A percentile compares a stretch with the other conserved stretches of the same genome.
Conservation (phyloP, 2,329 filamentous ascomycete genomes). For the Cephalotrichum gorgonifer region DNA sequence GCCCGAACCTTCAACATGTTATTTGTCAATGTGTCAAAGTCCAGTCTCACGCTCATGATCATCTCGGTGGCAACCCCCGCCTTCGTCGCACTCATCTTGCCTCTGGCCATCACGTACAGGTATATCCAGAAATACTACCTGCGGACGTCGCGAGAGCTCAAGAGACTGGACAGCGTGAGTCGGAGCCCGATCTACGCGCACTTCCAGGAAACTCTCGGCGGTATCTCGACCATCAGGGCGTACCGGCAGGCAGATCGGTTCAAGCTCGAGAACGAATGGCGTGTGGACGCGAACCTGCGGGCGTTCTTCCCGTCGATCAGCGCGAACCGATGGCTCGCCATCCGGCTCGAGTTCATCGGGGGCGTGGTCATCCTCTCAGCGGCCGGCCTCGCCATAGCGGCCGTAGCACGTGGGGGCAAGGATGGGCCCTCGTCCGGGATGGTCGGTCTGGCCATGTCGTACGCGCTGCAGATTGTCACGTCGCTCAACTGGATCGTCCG, state of each 20-base stretch:
- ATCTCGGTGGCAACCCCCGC: constrained; percentile 73
- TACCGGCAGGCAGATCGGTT: constrained; percentile 86
- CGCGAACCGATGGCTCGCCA: constrained; percentile 86
- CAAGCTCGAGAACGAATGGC: constrained; percentile 90
- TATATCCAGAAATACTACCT: constrained; percentile 97
- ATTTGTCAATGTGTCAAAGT: constrained; percentile 65
- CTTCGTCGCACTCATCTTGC: constrained; percentile 73
- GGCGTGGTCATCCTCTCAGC: constrained; percentile 85
- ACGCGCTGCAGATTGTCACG: constrained; percentile 92
- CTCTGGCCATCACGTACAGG: constrained; percentile 71
- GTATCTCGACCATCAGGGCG: constrained; percentile 89
- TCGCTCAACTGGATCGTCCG: constrained; percentile 98
- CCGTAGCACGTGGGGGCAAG: constrained; percentile 60
- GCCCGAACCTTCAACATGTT: constrained; percentile 98
- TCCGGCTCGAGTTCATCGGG: constrained; percentile 90
- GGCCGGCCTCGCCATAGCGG: constrained; percentile 71
- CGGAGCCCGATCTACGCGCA: constrained; percentile 95
- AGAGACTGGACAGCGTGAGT: constrained; percentile 89
- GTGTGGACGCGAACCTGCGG: constrained; percentile 85
- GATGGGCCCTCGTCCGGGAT: constrained; percentile 57
- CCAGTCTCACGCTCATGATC: constrained; percentile 74
- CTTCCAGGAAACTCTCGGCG: constrained; percentile 93
- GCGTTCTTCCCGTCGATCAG: constrained; percentile 96
- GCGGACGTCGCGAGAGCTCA: constrained; percentile 88
- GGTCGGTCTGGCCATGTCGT: constrained; percentile 93